Base-by-base conservation (phyloP, 202 grass and related monocot species). In the Panicum virgatum region DNA sequence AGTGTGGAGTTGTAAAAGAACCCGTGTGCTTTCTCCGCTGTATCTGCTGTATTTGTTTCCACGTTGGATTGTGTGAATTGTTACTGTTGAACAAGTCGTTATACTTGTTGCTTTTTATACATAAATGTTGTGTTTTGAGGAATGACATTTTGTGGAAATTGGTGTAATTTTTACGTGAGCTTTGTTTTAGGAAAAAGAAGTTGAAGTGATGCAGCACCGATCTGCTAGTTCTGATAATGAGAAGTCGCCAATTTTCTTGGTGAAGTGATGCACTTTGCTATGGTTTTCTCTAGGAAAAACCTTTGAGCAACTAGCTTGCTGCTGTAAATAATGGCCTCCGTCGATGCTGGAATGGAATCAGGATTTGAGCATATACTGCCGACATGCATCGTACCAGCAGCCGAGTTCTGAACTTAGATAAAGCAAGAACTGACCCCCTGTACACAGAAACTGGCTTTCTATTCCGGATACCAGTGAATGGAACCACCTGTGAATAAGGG, bases 1-100 rank as follows among this genome's bases (percentile, higher is more conserved):
- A 83, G 48, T 78, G 80, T 88, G 79, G 67, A 78, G 60, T 73
- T 90, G 79, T 86, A 83, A 82, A 77, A 82, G n/a, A 69, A 73
- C 73, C 15, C 48, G 23, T 60, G 22, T 65, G 72, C 40, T 68
- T 79, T 74, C 23, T 56, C 22, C 7, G 64, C 66, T 82, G 82
- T 89, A 85, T 77, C 78, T 85, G 48, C 72, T 85, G 78, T 85
- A 85, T 51, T 46, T 12, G 54, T 85, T 83, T 34, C 50, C 36
- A 25, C 15, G 23, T 72, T 48, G 65, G 29, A 43, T 73, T 73
- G 64, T 78, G 39, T 1, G 30, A 72, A 73, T 58, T 64, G 47
- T 47, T 89, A 59, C 40, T 8, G 58, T 44, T 43, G 81, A 36
- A 27, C 69, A 80, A 76, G 76, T 80, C 48, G 39, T 59, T 80